Conservation (phyloP, 192 early-diverging fungal genomes). For the Gryganskiella cystojenkinii region DNA sequence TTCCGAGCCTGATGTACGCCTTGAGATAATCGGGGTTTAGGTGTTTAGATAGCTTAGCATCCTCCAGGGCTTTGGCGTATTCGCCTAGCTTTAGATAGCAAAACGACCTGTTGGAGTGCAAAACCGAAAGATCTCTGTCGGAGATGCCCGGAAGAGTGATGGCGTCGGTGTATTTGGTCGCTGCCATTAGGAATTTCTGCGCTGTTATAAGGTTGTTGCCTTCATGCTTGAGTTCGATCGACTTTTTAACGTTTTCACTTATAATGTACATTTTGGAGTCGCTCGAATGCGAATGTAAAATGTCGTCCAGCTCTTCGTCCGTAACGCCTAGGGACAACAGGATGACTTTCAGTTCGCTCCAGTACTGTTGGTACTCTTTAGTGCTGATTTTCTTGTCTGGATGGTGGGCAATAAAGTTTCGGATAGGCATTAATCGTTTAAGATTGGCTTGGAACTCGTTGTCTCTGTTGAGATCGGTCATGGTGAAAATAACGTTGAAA, state of each 20-base stretch:
- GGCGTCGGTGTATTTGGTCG: constrained; percentile 41
- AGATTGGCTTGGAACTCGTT: constrained; percentile 38
- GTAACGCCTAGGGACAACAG: constrained; percentile 37
- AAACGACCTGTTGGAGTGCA: constrained; percentile 41
- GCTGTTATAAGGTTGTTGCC: constrained; percentile 31
- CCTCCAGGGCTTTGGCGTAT: constrained; percentile 31
- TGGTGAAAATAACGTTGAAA: constrained; percentile 36
- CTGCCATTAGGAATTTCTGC: constrained; percentile 31
- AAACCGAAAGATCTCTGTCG: constrained; percentile 36
- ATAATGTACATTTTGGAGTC: constrained; percentile 42
- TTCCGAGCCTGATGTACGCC: constrained; percentile 41
- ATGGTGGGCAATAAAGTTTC: constrained; percentile 37
- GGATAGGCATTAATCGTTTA: constrained; percentile 40
- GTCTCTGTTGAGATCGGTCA: constrained; percentile 41
- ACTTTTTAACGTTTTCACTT: constrained; percentile 35
- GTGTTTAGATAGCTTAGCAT: constrained; percentile 40
- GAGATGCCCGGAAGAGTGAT: constrained; percentile 40
- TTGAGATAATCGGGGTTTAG: constrained; percentile 44
- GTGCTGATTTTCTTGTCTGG: constrained; percentile 40
- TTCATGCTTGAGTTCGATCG: constrained; percentile 37
- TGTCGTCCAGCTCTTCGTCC: constrained; percentile 42
- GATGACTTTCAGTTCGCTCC: constrained; percentile 39
- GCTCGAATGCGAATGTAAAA: constrained; percentile 41
- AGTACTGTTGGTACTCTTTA: constrained; percentile 40
- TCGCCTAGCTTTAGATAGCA: constrained; percentile 34